Conservation (phyloP, 495 filamentous ascomycete genomes). For the Venustampulla echinocandica region DNA sequence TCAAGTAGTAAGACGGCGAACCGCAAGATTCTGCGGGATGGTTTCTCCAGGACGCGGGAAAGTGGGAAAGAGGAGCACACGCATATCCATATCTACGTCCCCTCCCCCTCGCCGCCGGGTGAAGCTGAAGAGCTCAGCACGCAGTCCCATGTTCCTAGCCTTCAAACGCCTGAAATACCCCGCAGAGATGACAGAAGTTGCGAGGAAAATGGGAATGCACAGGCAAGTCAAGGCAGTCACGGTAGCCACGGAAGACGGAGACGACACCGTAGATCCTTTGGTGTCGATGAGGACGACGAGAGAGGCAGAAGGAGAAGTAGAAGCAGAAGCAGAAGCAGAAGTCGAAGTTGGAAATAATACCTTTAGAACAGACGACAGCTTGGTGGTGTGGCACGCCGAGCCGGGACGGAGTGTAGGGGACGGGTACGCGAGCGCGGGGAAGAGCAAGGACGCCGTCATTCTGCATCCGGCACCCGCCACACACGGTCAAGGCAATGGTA, state of each 20-base stretch:
- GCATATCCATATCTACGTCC: conserved; percentile 23
- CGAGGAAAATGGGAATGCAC: too few species aligned
- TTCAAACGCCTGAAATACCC: conserved; percentile 7
- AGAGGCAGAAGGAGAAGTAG: background rate
- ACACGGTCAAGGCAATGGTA: background rate
- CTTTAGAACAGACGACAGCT: background rate
- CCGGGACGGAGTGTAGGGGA: too few species aligned
- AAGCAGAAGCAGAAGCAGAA: too few species aligned
- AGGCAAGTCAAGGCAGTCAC: background rate
- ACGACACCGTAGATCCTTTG: conserved; percentile 14
- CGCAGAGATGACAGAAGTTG: background rate
- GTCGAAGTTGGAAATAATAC: background rate
- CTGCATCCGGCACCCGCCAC: too few species aligned
- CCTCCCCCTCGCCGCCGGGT: conserved; percentile 5
- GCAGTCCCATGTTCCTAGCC: conserved; percentile 2
- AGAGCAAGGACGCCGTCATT: too few species aligned
- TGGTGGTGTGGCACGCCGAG: conserved; percentile 7
- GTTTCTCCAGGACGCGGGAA: conserved; percentile 5
- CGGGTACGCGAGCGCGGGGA: too few species aligned
- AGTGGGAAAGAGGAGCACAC: conserved; percentile 17
- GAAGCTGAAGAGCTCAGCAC: conserved; percentile 5
- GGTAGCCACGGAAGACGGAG: background rate
- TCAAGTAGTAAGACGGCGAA: conserved; percentile 2
- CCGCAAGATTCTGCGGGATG: conserved; percentile 13
- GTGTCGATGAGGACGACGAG: background rate